These are phyloP conservation scores for Rhipidocladum racemiflorum DNA, from an alignment of 176 grass and related monocot species.

Conservation along the genomic window DNA sequence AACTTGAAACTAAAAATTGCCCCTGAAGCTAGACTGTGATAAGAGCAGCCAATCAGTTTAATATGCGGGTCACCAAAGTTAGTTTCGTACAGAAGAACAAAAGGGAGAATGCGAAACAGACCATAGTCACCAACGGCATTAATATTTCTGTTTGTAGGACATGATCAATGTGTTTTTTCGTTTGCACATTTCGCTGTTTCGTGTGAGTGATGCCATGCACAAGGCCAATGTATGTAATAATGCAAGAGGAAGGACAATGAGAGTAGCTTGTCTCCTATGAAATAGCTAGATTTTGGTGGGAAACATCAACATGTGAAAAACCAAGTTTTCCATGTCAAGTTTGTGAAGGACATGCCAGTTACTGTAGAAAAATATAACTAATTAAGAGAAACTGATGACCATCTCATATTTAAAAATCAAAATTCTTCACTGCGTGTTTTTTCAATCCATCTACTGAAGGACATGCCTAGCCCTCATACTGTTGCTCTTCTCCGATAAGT, in stretches of 20 bases:
- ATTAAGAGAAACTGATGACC: not conserved
- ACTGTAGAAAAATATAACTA: not conserved
- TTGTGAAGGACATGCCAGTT: not conserved
- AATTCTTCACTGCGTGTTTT: not conserved
- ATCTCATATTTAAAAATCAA: not conserved
- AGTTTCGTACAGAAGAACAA: not conserved
- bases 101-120: not conserved
- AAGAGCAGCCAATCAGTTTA: not conserved
- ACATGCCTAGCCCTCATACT: not conserved
- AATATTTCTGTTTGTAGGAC: not conserved
- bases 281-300: not conserved
- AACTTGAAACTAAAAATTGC: not conserved
- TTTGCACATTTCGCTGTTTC: not conserved
- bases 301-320: not conserved
- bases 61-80: not conserved
- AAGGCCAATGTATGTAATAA: not conserved
- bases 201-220: not conserved
- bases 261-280: not conserved
- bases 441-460: too few species aligned
- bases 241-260: not conserved
- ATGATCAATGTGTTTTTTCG: not conserved
- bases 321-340: slow-evolving; percentile 10
- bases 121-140: not conserved
- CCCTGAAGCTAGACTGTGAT: not conserved
- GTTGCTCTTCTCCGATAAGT: not conserved